Evolutionary conservation across 345 rosid species (phyloP), one percentile per base, ranked within the genome.

Genomic region (Pseudoturritis turrita): DNA sequence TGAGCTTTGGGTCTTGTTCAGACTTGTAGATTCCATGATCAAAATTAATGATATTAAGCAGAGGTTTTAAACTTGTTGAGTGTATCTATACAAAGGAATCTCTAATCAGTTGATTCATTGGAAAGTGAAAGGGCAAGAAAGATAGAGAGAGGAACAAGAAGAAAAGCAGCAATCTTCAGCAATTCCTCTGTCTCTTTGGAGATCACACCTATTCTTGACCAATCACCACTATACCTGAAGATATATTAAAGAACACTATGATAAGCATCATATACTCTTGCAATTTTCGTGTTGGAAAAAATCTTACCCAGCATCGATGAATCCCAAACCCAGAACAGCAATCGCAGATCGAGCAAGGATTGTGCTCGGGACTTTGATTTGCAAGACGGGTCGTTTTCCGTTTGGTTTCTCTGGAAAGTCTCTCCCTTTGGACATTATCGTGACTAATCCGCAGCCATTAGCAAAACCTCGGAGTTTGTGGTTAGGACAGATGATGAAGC

Each of bases 181-280:
- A 87, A 15, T 8, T 84, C 85, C 72, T 93, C 98, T 26, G 64
- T 80, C 56, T 87, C 96, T 78, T 71, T 79, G 1, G 96, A 82
- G 51, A 93, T 82, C n/a, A 69, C 94, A 29, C 97, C 96, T 33
- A 93, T 90, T 72, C 98, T 89, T 28, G 97, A 88, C 98, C 98
- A 90, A 41, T 93, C 97, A 62, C 98, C 97, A 68, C 97, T 90
- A 35, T 88, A 88, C 77, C 98, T 88, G 82, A 5, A 59, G 58
- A 35, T 13, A 15, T 9, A 10, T 18, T 7, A 35, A n/a, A 40
- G n/a, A 51, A 61, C 44, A 75, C 44, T 51, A 25, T 43, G 19
- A 23, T 43, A 18, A 54, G 21, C 7, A 28, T 7, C 29, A n/a
- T 0, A 22, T 5, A 53, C 56, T 23, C 7, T 28, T n/a, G 36